Evolutionary conservation across 108 stramenopile species (phyloP), one percentile per base, ranked within the genome.

Genomic region (Skeletonema potamos): DNA sequence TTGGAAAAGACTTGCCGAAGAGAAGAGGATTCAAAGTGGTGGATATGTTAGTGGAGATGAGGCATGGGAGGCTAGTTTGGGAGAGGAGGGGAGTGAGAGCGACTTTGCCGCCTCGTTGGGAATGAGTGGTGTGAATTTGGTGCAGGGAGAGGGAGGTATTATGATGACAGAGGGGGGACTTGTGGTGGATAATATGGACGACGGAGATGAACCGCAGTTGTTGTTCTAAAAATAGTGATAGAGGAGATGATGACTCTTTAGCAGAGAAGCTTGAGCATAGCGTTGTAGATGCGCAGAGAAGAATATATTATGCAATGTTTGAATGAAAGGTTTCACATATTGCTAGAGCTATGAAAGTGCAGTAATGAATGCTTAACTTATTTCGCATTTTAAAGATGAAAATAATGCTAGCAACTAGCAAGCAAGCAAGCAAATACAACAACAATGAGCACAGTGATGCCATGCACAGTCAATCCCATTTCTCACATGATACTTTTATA

Each of bases 141-240:
- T 13, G 13, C 46, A 65, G 17, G 39, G 51, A n/a, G 72, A 64
- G 54, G 72, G 62, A 10, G 68, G 68, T 11, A 36, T 68, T 7
- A 68, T 76, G 67, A 41, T 76, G 27, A 76, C 75, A 27, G 75
- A 76, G 62, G 61, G 68, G 22, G 75, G 75, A 55, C 28, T 76
- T 22, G 56, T 76, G 15, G 75, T 76, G 41, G 75, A 76, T 24
- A 36, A 12, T 17, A 30, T 11, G 17, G 68, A 64, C 26, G 61
- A 46, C 15, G 67, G 29, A 2, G 68, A 69, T 57, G 67, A 57
- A 27, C 68, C 68, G 27, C 28, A 24, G 32, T 46, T 76, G 33
- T 54, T 75, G 58, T 27, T 69, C 27, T 65, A 36, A 62, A 0
- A 34, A n/a, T n/a, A 34, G 18, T n/a, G 48, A 51, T 0, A 22